Base-by-base conservation (phyloP, 371 early-diverging fungal genomes). In the Caulochytrium protostelioides region DNA sequence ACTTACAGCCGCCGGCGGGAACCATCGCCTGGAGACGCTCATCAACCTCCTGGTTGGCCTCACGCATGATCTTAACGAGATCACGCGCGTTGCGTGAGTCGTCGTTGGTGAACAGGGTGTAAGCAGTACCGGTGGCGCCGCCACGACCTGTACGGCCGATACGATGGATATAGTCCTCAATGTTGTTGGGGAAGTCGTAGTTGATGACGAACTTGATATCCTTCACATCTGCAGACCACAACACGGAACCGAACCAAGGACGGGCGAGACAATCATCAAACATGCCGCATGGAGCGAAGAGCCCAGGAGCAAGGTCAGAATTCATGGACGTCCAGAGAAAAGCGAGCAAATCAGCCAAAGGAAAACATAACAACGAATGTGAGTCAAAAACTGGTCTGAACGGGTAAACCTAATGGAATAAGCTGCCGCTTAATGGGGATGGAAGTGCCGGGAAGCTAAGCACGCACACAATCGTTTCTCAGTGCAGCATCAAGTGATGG, bases 121-220 rank as follows among this genome's bases (percentile, higher is more conserved):
- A 70, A 13, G 97, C 75, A 9, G 81, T 70, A 22, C 99, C 99
- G n/a, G 76, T 77, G 30, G 73, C 72, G 16, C 57, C 83, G 38
- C 91, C 94, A 69, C 99, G 90, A 47, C 97, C 98, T 18, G 99
- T 99, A 65, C 99, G 78, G 38, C 99, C 99, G 41, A 99, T 95
- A 47, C 97, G 79, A 59, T 97, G 97, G 23, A 94, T 83, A 55
- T 91, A 97, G 52, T 86, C 87, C 49, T 73, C 65, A 40, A 64
- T 76, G 54, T 82, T 82, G 35, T 62, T 74, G 23, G 97, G 97
- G 67, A 95, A 34, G 14, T 34, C 94, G 54, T 83, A 97, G 54
- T 95, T 95, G 53, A 87, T 74, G n/a, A 86, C 87, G 48, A 64
- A 81, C 51, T 42, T 5, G 19, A 39, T 44, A 31, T 41, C 47